A percentile compares a stretch with the other conserved stretches of the same genome.
Conservation (phyloP, 345 rosid genomes). For the Lumnitzera littorea region DNA sequence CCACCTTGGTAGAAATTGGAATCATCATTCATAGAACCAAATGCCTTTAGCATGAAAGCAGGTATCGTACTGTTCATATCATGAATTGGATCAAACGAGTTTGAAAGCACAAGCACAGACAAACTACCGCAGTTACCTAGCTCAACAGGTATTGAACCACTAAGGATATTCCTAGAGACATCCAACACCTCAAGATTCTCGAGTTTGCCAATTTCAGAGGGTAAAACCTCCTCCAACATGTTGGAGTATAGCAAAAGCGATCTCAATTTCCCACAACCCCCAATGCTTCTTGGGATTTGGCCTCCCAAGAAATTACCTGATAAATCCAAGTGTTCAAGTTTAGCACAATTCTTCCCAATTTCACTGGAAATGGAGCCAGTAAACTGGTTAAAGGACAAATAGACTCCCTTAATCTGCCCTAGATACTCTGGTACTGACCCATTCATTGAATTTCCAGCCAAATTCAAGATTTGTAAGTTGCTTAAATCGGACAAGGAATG, state of each 20-base stretch:
- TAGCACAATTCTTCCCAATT: conserved; percentile 55
- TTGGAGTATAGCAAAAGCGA: conserved; percentile 65
- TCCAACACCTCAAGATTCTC: conserved; percentile 77
- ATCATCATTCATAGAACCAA: conserved; percentile 43
- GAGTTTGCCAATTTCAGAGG: conserved; percentile 58
- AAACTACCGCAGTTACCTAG: conserved; percentile 66
- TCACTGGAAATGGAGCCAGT: conserved; percentile 52
- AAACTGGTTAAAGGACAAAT: conserved; percentile 53
- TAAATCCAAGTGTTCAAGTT: conserved; percentile 80
- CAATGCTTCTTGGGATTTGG: conserved; percentile 59
- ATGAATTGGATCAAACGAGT: conserved; percentile 36
- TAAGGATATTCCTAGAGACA: conserved; percentile 74
- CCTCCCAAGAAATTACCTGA: conserved; percentile 71
- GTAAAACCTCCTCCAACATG: conserved; percentile 70
- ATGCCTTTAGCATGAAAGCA: conserved; percentile 25
- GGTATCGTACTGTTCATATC: conserved; percentile 31
- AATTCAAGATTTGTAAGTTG: conserved; percentile 51
- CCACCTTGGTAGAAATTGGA: conserved; percentile 75
- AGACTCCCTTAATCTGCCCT: conserved; percentile 53
- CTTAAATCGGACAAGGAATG: conserved; percentile 25
- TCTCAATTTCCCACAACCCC: conserved; percentile 48
- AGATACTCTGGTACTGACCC: conserved; percentile 68
- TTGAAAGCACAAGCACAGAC: conserved; percentile 72
- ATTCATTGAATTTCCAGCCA: conserved; percentile 68
- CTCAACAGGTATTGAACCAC: conserved; percentile 63